Conservation (phyloP, 192 early-diverging fungal species). For the Rhizophagus sp. region DNA sequence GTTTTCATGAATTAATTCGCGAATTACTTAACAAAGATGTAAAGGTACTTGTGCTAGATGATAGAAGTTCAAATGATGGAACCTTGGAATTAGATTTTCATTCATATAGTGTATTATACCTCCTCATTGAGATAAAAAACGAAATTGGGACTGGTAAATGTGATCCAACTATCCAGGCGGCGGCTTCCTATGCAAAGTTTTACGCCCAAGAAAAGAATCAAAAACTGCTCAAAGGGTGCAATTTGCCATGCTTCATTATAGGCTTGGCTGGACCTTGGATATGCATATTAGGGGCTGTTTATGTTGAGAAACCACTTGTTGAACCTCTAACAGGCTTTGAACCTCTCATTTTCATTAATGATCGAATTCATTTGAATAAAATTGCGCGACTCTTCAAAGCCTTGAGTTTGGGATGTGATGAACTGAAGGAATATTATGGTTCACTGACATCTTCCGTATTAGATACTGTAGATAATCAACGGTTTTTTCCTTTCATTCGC, state of each 20-base stretch:
- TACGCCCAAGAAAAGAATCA: background rate
- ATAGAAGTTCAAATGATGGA: constrained; percentile 11
- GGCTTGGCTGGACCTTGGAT: constrained; percentile 18
- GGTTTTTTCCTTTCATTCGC: background rate
- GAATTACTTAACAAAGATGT: constrained; percentile 8
- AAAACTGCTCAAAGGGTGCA: constrained; percentile 9
- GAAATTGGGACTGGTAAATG: constrained; percentile 12
- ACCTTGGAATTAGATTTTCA: background rate
- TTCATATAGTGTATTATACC: background rate
- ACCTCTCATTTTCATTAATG: background rate
- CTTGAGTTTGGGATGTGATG: background rate
- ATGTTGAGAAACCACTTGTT: constrained; percentile 14
- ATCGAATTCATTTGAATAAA: background rate
- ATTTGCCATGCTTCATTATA: constrained; percentile 13
- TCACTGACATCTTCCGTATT: background rate
- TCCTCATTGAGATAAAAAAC: constrained; percentile 13
- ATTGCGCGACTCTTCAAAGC: constrained; percentile 13
- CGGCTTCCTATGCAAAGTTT: constrained; percentile 2
- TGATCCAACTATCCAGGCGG: background rate
- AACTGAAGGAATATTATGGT: constrained; percentile 10
- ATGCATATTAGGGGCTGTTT: constrained; percentile 10
- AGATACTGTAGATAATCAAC: background rate
- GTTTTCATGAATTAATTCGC: background rate
- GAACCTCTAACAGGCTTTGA: constrained; percentile 1
- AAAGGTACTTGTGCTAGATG: background rate